Conservation (phyloP, 345 rosid genomes). For the Angophora floribunda region DNA sequence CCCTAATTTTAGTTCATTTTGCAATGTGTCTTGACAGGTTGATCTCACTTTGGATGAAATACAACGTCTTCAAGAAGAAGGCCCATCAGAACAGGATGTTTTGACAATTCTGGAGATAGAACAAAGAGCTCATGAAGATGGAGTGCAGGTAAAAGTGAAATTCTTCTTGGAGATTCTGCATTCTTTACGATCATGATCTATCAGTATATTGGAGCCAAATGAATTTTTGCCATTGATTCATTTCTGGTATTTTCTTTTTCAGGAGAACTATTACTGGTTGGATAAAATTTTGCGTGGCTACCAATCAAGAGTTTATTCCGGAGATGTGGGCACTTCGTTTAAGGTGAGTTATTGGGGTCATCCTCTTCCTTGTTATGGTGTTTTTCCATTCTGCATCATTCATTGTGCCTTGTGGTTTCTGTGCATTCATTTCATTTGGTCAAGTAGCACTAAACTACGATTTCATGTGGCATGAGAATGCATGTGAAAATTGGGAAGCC, state of each 20-base stretch:
- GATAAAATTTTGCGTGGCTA: slow-evolving; percentile 63
- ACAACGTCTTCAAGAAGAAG: slow-evolving; percentile 68
- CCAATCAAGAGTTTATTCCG: slow-evolving; percentile 74
- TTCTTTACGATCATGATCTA: background rate
- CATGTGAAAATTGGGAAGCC: background rate
- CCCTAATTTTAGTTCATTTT: background rate
- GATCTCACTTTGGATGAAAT: slow-evolving; percentile 86
- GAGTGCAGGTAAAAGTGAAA: slow-evolving; percentile 52
- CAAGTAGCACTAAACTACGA: background rate
- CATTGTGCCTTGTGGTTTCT: background rate
- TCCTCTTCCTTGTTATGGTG: background rate
- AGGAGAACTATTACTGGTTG: slow-evolving; percentile 52
- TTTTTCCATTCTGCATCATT: background rate
- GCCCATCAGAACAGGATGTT: slow-evolving; percentile 65
- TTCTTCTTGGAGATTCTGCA: background rate
- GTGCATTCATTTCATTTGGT: background rate
- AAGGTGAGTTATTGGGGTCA: slow-evolving; percentile 31
- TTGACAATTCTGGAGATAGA: slow-evolving; percentile 78
- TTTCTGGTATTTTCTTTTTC: background rate
- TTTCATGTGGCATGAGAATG: background rate
- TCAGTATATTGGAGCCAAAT: background rate
- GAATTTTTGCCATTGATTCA: background rate
- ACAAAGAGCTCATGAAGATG: slow-evolving; percentile 92
- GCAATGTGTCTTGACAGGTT: slow-evolving; percentile 34
- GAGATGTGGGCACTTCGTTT: slow-evolving; percentile 44